Percentiles rank a stretch among this genome's conserved stretches.
Conservation (phyloP, 768 basidiomycete species). For the Tricholoma saponaceum region DNA sequence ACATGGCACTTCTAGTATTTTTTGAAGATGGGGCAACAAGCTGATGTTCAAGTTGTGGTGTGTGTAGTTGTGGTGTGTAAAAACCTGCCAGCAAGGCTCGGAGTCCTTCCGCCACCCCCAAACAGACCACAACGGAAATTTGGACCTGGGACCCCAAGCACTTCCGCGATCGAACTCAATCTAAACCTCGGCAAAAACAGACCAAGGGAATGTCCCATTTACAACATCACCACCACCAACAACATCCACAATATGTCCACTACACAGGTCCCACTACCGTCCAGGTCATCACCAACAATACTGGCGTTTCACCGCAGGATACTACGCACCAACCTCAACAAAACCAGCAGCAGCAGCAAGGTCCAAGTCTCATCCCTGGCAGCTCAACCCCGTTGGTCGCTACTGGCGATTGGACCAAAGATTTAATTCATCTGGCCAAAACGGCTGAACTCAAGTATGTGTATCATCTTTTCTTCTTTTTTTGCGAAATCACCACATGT, state of each 20-base stretch:
- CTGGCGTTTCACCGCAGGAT: conserved; percentile 23
- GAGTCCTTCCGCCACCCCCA: conserved; percentile 3
- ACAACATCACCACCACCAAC: conserved; percentile 27
- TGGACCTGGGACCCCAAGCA: conserved; percentile 35
- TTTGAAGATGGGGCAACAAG: no score
- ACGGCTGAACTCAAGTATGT: conserved; percentile 87
- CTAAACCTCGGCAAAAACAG: conserved; percentile 16
- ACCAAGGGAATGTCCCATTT: conserved; percentile 37
- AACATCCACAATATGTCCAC: conserved; percentile 34
- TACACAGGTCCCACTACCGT: conserved; percentile 29
- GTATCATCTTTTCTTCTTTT: no score
- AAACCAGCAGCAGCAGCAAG: conserved; percentile 23
- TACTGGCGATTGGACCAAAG: conserved; percentile 83
- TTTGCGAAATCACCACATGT: neutral
- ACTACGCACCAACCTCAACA: conserved; percentile 22
- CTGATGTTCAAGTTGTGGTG: neutral
- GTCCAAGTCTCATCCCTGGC: conserved; percentile 19
- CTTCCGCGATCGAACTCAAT: conserved; percentile 27
- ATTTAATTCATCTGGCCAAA: conserved; percentile 81
- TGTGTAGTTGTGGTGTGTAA: neutral
- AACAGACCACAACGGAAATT: conserved; percentile 3
- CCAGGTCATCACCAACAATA: conserved; percentile 14
- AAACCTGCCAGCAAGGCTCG: no score
- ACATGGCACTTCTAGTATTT: no score
- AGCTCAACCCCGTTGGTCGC: conserved; percentile 55